These are phyloP conservation scores for Apostasia shenzhenica DNA, from an alignment of 106 monocot species.

Conservation along the genomic window DNA sequence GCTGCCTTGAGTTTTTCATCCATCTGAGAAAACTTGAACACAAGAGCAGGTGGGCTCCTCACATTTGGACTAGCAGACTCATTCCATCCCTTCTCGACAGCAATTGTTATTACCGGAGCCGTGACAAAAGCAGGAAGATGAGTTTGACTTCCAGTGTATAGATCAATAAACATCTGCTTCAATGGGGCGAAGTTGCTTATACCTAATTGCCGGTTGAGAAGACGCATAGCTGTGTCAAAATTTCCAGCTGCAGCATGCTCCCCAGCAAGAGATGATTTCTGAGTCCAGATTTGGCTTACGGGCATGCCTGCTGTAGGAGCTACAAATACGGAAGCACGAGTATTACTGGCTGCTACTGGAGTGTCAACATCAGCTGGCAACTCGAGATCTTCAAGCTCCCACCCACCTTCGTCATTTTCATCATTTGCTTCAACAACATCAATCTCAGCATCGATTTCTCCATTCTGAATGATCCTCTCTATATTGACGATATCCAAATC, in stretches of 20 bases:
- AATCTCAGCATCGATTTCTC: conserved; percentile 30
- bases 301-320: conserved; percentile 77
- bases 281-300: conserved; percentile 85
- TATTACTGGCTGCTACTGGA: conserved; percentile 30
- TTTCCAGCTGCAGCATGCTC: conserved; percentile 89
- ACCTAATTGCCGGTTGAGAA: conserved; percentile 72
- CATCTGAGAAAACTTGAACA: conserved; percentile 65
- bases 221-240: conserved; percentile 79
- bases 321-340: conserved; percentile 58
- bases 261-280: conserved; percentile 81
- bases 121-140: conserved; percentile 49
- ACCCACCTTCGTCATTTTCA: conserved; percentile 69
- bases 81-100: conserved; percentile 79
- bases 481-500: conserved; percentile 74
- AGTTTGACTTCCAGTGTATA: conserved; percentile 68
- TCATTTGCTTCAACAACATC: conserved; percentile 52
- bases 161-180: conserved; percentile 63
- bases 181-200: conserved; percentile 78
- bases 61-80: conserved; percentile 70
- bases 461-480: conserved; percentile 35
- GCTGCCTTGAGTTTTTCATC: conserved; percentile 80
- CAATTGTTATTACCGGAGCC: conserved; percentile 45
- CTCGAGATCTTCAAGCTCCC: conserved; percentile 88
- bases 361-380: conserved; percentile 64
- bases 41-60: conserved; percentile 63